Conservation (phyloP, 768 basidiomycete species). For the Naematelia encephala region DNA sequence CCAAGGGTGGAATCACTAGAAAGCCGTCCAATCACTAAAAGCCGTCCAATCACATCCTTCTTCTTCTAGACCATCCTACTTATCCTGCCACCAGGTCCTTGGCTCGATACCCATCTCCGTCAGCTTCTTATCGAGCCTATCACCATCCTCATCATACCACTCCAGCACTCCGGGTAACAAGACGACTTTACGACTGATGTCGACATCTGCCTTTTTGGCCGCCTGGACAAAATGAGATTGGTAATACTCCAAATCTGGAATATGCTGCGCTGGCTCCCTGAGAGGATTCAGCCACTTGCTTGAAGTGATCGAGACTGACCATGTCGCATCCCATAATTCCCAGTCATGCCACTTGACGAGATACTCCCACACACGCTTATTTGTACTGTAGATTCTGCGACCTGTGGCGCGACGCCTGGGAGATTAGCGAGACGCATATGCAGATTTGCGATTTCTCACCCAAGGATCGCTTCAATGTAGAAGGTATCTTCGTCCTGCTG, state of each 20-base stretch:
- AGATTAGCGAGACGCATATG: too few relatives aligned
- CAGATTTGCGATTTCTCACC: too few relatives aligned
- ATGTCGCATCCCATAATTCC: conserved; percentile 6
- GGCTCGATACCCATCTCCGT: not conserved
- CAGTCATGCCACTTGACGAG: conserved; percentile 12
- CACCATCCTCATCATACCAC: conserved; percentile 12
- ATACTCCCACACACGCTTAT: conserved; percentile 3
- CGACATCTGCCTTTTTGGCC: not conserved
- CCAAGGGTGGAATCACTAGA: too few relatives aligned
- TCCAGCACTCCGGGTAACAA: conserved; percentile 7
- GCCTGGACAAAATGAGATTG: conserved; percentile 1
- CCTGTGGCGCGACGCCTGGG: too few relatives aligned
- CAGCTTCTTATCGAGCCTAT: not conserved
- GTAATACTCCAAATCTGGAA: not conserved
- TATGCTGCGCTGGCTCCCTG: not conserved
- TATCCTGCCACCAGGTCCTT: not conserved
- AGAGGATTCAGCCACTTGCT: too few relatives aligned
- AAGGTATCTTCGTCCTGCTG: conserved; percentile 1
- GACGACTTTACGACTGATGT: not conserved
- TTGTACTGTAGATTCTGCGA: not conserved
- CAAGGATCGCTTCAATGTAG: conserved; percentile 7
- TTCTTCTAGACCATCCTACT: not conserved
- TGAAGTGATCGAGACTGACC: not conserved
- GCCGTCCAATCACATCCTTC: too few relatives aligned
- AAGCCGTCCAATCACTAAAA: too few relatives aligned